A percentile compares a stretch with the other conserved stretches of the same genome.
Evolutionary conservation across 768 basidiomycete species (phyloP).

Genomic region (Agaricus sinodeliciosus): DNA sequence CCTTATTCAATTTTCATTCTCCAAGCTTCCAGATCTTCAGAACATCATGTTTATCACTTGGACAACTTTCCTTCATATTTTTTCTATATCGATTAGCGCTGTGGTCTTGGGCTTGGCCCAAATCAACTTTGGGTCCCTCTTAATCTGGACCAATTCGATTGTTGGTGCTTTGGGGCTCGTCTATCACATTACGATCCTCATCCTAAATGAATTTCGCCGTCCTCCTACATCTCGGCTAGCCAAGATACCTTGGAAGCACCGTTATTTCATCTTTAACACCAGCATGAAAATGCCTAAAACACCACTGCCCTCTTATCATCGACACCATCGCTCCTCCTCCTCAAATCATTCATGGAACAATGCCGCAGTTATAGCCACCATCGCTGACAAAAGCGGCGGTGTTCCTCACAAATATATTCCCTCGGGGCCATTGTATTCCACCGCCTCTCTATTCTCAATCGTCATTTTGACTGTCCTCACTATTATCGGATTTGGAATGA

Average conservation of each 20-base stretch:
- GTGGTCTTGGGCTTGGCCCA: constrained; percentile 12
- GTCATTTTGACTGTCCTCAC: constrained; percentile 16
- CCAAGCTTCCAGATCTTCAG: not conserved
- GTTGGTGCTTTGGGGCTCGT: constrained; percentile 16
- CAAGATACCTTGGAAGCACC: not conserved
- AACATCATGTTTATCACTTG: not conserved
- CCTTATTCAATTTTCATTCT: not conserved
- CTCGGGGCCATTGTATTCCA: constrained; percentile 11
- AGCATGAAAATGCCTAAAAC: not conserved
- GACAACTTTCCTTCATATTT: not conserved
- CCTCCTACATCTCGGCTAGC: not conserved
- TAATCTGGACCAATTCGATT: constrained; percentile 19
- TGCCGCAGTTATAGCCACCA: not conserved
- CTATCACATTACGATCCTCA: constrained; percentile 15
- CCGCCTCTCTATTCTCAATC: constrained; percentile 13
- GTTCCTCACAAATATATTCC: not conserved
- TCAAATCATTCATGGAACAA: too few species aligned
- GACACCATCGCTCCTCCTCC: not conserved
- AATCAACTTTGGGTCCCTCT: constrained; percentile 23
- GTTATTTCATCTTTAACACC: not conserved
- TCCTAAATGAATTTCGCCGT: constrained; percentile 4
- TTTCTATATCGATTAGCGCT: constrained; percentile 3
- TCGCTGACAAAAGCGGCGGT: not conserved
- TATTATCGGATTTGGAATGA: constrained; percentile 19
- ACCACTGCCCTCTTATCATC: not conserved